Conservation (phyloP, 805 yeast species). For the Saccharomyces paradoxus region DNA sequence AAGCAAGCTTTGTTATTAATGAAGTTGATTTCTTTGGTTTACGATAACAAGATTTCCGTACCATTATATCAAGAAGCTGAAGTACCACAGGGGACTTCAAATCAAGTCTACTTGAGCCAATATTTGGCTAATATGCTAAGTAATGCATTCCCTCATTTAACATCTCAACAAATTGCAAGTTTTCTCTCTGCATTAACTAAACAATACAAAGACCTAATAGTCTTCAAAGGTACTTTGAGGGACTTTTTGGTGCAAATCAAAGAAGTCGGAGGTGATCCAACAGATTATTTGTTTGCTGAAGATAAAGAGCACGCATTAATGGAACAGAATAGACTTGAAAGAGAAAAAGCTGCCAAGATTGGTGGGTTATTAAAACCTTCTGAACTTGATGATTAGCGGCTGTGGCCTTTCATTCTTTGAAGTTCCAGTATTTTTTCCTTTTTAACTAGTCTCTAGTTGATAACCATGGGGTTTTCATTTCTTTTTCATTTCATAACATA, state of each 20-base stretch:
- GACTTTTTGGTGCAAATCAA: constrained; percentile 95
- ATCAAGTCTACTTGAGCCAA: constrained; percentile 67
- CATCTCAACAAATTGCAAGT: constrained; percentile 69
- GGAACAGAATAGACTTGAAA: constrained; percentile 62
- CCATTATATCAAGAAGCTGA: constrained; percentile 76
- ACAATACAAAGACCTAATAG: constrained; percentile 62
- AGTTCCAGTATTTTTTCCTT: not conserved
- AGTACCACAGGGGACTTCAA: constrained; percentile 80
- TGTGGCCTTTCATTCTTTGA: not conserved
- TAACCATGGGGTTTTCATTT: not conserved
- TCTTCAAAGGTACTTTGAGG: constrained; percentile 77
- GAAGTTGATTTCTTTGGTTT: constrained; percentile 74
- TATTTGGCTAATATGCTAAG: constrained; percentile 74
- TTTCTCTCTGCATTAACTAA: constrained; percentile 72
- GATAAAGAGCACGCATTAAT: constrained; percentile 72
- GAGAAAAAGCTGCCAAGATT: constrained; percentile 73
- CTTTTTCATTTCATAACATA: not conserved
- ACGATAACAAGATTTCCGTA: constrained; percentile 60
- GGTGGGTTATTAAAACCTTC: constrained; percentile 94
- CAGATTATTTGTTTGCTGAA: constrained; percentile 90
- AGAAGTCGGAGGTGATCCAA: constrained; percentile 91
- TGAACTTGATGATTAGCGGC: constrained; percentile 71
- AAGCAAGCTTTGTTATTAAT: constrained; percentile 80
- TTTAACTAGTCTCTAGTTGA: not conserved
- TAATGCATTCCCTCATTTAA: constrained; percentile 88